Evolutionary conservation across 148 eudicot genomes (phyloP).

Genomic region (Vaccinium darrowii): DNA sequence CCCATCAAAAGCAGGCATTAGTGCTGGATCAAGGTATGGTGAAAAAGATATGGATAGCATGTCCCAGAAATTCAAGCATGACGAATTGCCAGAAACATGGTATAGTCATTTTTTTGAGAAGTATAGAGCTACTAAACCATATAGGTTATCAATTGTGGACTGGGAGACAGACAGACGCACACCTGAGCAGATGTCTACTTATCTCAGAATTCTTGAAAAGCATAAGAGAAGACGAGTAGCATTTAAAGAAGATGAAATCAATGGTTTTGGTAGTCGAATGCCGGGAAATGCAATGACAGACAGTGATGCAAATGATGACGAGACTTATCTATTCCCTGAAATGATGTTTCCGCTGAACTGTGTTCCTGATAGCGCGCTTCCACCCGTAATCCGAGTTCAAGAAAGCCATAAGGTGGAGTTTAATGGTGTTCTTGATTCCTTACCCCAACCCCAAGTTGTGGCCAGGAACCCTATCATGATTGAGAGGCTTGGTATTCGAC

Average conservation of each 20-base stretch:
- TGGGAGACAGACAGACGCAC: slow-evolving; percentile 71
- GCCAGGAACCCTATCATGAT: slow-evolving; percentile 90
- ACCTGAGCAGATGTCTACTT: slow-evolving; percentile 80
- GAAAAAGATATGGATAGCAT: slow-evolving; percentile 48
- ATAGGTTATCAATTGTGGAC: slow-evolving; percentile 48
- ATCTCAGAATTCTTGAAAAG: slow-evolving; percentile 66
- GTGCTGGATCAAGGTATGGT: slow-evolving; percentile 46
- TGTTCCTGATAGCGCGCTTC: slow-evolving; percentile 81
- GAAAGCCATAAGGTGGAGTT: slow-evolving; percentile 49
- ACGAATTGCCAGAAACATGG: slow-evolving; percentile 89
- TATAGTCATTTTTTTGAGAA: slow-evolving; percentile 75
- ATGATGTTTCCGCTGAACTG: slow-evolving; percentile 77
- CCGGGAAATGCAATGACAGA: slow-evolving; percentile 41
- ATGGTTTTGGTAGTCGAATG: slow-evolving; percentile 39
- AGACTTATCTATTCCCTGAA: slow-evolving; percentile 70
- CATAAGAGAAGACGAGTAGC: slow-evolving; percentile 82
- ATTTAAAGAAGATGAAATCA: slow-evolving; percentile 53
- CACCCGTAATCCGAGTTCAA: slow-evolving; percentile 33
- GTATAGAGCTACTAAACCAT: slow-evolving; percentile 66
- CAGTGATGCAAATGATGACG: slow-evolving; percentile 40
- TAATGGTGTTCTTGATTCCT: slow-evolving; percentile 81
- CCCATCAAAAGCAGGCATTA: slow-evolving; percentile 42
- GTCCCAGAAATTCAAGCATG: slow-evolving; percentile 62
- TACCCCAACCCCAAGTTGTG: slow-evolving; percentile 73
- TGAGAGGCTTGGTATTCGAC: slow-evolving; percentile 91